phyloP scores from a whole-genome alignment of 78 protist species.

The Ministeria vibrans region DNA sequence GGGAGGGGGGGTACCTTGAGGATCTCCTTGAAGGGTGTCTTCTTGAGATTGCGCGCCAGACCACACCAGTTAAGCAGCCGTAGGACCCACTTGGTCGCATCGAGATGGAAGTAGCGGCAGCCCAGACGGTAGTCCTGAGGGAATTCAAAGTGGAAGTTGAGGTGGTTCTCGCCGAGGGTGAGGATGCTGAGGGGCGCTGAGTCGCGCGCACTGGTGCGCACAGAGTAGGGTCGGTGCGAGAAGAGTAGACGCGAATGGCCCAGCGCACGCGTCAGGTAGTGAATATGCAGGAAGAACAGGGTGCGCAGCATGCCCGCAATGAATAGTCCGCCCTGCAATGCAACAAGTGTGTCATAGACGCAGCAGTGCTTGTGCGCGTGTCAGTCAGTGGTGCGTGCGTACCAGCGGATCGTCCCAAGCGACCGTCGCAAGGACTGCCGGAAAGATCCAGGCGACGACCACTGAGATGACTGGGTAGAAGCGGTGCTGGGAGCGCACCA shows the following conservation, averaged over 20 bases:
- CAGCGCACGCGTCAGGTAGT: conserved; percentile 25
- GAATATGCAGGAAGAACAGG: conserved; percentile 19
- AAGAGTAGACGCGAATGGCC: conserved; percentile 42
- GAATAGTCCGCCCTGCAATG: conserved; percentile 25
- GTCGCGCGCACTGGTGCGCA: not conserved
- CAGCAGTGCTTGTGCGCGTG: not conserved
- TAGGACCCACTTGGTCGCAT: not conserved
- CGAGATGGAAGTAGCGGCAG: not conserved
- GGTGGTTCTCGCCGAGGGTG: not conserved
- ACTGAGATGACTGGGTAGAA: conserved; percentile 14
- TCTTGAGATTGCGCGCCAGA: not conserved
- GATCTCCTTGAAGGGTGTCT: not conserved
- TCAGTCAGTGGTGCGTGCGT: not conserved
- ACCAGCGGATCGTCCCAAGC: conserved; percentile 3
- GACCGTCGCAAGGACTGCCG: conserved; percentile 7
- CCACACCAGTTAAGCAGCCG: not conserved
- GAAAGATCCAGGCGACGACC: conserved; percentile 11
- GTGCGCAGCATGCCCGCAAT: conserved; percentile 11
- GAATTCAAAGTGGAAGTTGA: not conserved
- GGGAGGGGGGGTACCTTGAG: too few species aligned
- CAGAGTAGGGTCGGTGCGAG: conserved; percentile 5
- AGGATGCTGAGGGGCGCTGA: not conserved
- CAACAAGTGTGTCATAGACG: too few species aligned
- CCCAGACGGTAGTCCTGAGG: not conserved
- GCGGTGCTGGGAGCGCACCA: conserved; percentile 29